These are phyloP conservation scores for Thamnidium elegans DNA, from an alignment of 192 early-diverging fungal genomes.

Conservation along the genomic window DNA sequence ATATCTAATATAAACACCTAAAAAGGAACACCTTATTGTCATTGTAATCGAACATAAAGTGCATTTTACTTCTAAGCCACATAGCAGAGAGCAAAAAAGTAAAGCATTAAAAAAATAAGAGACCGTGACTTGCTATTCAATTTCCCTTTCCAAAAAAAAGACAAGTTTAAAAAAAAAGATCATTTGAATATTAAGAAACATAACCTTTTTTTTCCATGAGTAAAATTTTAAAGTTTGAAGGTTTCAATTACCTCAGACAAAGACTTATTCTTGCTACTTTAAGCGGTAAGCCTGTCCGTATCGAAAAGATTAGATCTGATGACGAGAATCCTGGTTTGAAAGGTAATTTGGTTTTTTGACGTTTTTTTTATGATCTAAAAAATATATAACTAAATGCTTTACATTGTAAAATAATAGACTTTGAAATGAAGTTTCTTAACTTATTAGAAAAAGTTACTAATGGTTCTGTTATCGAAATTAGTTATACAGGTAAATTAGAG, in stretches of 20 bases:
- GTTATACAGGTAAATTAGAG: conserved; percentile 69
- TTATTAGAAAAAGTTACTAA: conserved; percentile 93
- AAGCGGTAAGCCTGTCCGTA: conserved; percentile 75
- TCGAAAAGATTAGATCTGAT: conserved; percentile 86
- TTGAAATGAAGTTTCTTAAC: conserved; percentile 84
- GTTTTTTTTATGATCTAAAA: conserved; percentile 3
- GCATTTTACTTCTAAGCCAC: neutral
- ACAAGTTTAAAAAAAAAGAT: neutral
- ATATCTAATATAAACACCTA: too few relatives aligned
- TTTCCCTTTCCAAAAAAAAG: neutral
- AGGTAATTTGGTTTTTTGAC: conserved; percentile 43
- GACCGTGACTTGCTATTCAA: neutral
- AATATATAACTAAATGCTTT: neutral
- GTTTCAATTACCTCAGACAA: conserved; percentile 86
- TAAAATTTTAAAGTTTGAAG: conserved; percentile 63
- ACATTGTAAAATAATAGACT: conserved; percentile 57
- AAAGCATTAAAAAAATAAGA: too few relatives aligned
- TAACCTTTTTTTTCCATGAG: conserved; percentile 18
- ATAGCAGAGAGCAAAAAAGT: too few relatives aligned
- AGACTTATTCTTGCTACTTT: conserved; percentile 87
- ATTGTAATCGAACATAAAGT: too few relatives aligned
- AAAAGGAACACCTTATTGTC: too few relatives aligned
- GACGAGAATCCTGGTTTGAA: conserved; percentile 84
- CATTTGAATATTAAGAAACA: too few relatives aligned
- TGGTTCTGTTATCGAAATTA: conserved; percentile 90